Evolutionary conservation across 768 basidiomycete species (phyloP), one percentile per base, ranked within the genome.

Genomic region (Lanmaoa pseudosensibilis): DNA sequence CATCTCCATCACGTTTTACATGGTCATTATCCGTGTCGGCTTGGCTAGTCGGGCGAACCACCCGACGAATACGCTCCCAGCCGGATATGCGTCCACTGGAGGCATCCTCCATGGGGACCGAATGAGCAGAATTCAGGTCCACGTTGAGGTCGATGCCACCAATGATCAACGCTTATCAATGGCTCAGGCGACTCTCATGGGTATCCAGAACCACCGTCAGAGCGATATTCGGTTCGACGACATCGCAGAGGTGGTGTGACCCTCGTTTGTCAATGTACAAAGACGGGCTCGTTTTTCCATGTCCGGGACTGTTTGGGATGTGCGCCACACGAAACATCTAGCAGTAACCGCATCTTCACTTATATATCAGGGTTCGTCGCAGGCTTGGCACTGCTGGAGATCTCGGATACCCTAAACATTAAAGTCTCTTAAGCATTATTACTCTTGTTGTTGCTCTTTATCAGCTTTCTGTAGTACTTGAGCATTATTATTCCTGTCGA

Each of bases 1-100:
- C 38, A 52, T 62, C 27, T 34, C 60, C 34, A 57, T 62, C 51
- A 62, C 55, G 8, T 61, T 61, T 36, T 61, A 62, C 41, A 62
- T 61, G 60, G 60, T 62, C 37, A 61, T 61, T 18, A 43, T 61
- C 13, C 60, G 60, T 2, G 55, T 61, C 46, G 55, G 51, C 9
- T 39, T 57, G 25, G 23, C 40, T 5, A 33, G 19, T 16, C 30
- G 18, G 10, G 36, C 34, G 21, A 32, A 13, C 18, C 36, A n/a
- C 11, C 4, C 4, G 4, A 2, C 1, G 36, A 18, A 16, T n/a
- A 5, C 7, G n/a, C n/a, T n/a, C 18, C 18, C 10, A 13, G 0
- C 27, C 1, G 15, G 13, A n/a, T 18, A 30, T 1, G 25, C 30
- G 1, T 23, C 37, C 1, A 4, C 30, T 18, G 9, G 3, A 1